These are phyloP conservation scores for Centrapalus pauciflorus DNA, from an alignment of 129 eudicot species.

Conservation along the genomic window DNA sequence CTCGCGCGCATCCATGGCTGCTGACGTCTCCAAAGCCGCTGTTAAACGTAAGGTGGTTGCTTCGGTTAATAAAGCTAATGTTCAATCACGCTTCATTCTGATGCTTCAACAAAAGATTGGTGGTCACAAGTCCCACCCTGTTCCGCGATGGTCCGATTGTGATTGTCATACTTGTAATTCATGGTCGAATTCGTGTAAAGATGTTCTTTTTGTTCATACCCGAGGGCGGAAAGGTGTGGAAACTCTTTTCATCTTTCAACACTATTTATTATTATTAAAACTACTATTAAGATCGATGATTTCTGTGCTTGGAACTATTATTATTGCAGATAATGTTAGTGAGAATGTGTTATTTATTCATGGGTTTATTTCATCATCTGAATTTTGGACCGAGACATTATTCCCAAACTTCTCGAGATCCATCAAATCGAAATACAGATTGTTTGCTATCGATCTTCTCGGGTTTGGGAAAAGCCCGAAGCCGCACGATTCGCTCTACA, in stretches of 20 bases:
- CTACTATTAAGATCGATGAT: background rate
- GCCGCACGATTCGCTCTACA: slow-evolving; percentile 77
- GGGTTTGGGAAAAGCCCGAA: slow-evolving; percentile 95
- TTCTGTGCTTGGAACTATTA: background rate
- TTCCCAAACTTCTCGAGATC: slow-evolving; percentile 70
- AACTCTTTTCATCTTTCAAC: background rate
- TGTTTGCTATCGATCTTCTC: slow-evolving; percentile 75
- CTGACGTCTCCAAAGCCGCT: slow-evolving; percentile 60
- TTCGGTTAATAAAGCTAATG: background rate
- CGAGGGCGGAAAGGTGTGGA: slow-evolving; percentile 60
- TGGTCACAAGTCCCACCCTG: slow-evolving; percentile 12
- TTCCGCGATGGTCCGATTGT: slow-evolving; percentile 95
- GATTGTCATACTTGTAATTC: slow-evolving; percentile 73
- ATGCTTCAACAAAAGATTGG: slow-evolving; percentile 74
- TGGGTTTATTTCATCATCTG: slow-evolving; percentile 85
- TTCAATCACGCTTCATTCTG: slow-evolving; percentile 37
- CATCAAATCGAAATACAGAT: slow-evolving; percentile 62
- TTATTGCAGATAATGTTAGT: slow-evolving; percentile 38
- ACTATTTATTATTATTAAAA: background rate
- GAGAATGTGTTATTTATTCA: slow-evolving; percentile 90
- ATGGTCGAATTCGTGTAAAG: slow-evolving; percentile 57
- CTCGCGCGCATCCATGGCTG: slow-evolving; percentile 53
- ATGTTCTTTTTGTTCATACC: slow-evolving; percentile 52
- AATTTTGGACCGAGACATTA: slow-evolving; percentile 76
- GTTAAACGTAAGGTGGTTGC: slow-evolving; percentile 24